Evolutionary conservation across 345 rosid genomes (phyloP).

Genomic region (Erysimum cheiranthoides): DNA sequence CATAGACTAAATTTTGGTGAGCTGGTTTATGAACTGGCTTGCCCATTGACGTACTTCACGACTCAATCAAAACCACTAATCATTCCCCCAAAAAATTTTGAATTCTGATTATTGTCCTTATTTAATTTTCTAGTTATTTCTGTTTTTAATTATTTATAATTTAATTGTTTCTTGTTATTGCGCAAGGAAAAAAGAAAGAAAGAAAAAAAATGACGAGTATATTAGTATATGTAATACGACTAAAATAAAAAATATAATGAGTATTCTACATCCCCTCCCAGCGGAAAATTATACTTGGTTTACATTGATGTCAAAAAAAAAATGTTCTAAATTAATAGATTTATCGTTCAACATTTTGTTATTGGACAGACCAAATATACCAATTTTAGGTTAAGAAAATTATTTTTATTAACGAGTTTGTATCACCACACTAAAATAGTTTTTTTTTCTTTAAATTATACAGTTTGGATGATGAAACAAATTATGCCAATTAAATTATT

Average conservation of each 20-base stretch:
- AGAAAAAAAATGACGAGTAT: neutral
- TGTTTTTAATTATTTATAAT: neutral
- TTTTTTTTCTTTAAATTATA: neutral
- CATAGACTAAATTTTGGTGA: constrained; percentile 32
- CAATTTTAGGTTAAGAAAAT: no score
- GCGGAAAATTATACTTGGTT: no score
- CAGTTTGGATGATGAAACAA: neutral
- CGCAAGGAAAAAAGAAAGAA: neutral
- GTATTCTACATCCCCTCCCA: neutral
- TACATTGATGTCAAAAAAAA: no score
- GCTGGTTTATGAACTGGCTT: constrained; percentile 47
- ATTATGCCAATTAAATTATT: neutral
- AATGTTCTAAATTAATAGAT: no score
- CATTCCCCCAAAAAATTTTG: constrained; percentile 12
- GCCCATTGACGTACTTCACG: constrained; percentile 36
- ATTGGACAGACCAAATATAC: no score
- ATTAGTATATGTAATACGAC: neutral
- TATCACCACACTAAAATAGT: neutral
- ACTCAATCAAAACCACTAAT: constrained; percentile 36
- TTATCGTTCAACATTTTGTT: no score
- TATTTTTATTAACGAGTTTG: neutral
- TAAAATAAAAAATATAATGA: neutral
- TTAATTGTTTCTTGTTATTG: neutral
- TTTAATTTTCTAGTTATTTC: neutral
- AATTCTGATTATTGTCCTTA: neutral